Evolutionary conservation across 2,329 filamentous ascomycete species (phyloP), one percentile per base, ranked within the genome.

Genomic region (Exophiala sideris): DNA sequence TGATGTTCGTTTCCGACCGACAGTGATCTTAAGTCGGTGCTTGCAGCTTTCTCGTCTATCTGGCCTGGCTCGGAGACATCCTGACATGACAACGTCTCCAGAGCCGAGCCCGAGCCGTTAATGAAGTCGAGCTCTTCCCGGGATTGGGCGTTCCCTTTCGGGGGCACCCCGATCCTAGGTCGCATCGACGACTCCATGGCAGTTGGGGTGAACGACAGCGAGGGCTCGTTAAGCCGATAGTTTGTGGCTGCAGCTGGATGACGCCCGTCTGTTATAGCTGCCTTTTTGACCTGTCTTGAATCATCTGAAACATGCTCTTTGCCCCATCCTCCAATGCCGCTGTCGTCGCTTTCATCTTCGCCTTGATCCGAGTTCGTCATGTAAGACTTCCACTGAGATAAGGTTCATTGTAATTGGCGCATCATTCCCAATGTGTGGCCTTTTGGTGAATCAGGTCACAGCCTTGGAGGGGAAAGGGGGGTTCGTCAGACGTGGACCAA

Each of bases 361-460:
- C 55, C 50, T 57, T 48, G 47, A 39, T 33, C 51, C 48, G 45
- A 39, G 39, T 52, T 16, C 52, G 44, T 51, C 56, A 55, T 52
- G 21, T 39, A 42, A 50, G 21, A 44, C 45, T 36, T 40, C 16
- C 11, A 21, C 14, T 36, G 18, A 32, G 29, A 32, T 36, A 47
- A 40, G 24, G 34, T 40, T 42, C 36, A 47, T 44, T 50, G 36
- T 52, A 9, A 58, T 58, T 51, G 56, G 48, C 45, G 56, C 56
- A 58, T 58, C 45, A 48, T 50, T 45, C 52, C 36, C 38, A 38
- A 38, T 8, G 46, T 41, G 33, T 42, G 41, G 20, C 9, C 21
- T 12, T 24, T 21, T 7, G 14, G 21, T 3, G 41, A 21, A 18
- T 18, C 24, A 8, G 24, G 24, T 8, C 24, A 8, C 7, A n/a